Evolutionary conservation across 2,329 filamentous ascomycete species (phyloP).

Genomic region (Stagonosporopsis tanaceti): DNA sequence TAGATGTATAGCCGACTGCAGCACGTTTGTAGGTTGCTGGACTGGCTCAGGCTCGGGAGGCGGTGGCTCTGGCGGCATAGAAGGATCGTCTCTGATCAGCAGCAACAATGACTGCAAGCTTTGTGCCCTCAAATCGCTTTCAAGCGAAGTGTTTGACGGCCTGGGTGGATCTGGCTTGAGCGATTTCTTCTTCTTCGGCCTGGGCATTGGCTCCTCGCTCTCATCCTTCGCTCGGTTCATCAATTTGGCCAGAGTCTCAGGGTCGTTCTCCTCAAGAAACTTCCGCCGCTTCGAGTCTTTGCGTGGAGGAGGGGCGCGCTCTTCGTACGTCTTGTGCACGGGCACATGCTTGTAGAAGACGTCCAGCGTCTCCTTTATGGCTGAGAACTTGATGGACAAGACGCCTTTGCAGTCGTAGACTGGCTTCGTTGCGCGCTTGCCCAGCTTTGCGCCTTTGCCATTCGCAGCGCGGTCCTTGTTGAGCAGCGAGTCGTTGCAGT

Average conservation of each 20-base stretch:
- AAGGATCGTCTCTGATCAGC: conserved; percentile 42
- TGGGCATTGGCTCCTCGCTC: conserved; percentile 29
- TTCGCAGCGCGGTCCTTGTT: conserved; percentile 61
- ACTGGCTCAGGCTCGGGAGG: conserved; percentile 28
- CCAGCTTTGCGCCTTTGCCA: conserved; percentile 50
- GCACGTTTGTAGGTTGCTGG: conserved; percentile 11
- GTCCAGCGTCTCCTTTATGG: conserved; percentile 51
- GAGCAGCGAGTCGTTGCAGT: conserved; percentile 60
- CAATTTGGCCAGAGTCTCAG: conserved; percentile 41
- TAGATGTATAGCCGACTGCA: conserved; percentile 13
- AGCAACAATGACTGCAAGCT: conserved; percentile 49
- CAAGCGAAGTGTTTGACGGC: conserved; percentile 46
- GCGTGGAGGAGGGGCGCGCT: conserved; percentile 52
- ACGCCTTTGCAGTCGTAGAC: conserved; percentile 60
- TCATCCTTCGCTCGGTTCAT: conserved; percentile 31
- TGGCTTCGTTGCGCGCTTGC: conserved; percentile 53
- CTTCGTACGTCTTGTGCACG: conserved; percentile 57
- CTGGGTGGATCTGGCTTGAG: conserved; percentile 33
- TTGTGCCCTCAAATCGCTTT: conserved; percentile 48
- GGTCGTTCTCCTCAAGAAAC: conserved; percentile 46
- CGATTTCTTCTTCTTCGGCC: conserved; percentile 38
- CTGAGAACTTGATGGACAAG: conserved; percentile 58
- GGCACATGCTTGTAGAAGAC: conserved; percentile 58
- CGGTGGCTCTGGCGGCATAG: conserved; percentile 20
- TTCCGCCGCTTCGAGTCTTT: conserved; percentile 51